Percentiles rank a stretch among this genome's conserved stretches.
phyloP scores from a whole-genome alignment of 108 stramenopile species.

The Fistulifera solaris region DNA sequence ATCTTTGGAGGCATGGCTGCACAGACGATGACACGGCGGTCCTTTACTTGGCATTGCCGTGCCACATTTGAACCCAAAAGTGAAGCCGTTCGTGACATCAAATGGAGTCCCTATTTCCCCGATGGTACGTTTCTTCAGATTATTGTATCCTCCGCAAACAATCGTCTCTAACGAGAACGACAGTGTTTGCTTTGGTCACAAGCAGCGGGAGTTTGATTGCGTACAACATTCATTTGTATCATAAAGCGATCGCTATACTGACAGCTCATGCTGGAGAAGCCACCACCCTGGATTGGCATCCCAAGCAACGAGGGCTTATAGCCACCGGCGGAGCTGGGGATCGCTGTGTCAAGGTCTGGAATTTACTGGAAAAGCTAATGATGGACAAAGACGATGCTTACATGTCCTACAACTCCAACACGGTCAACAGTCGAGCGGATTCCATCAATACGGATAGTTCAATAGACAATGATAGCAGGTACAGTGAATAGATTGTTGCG shows the following conservation, averaged over 20 bases:
- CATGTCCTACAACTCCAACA: constrained; percentile 21
- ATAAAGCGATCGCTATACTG: constrained; percentile 42
- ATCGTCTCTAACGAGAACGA: not conserved
- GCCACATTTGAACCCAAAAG: constrained; percentile 62
- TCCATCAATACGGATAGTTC: constrained; percentile 20
- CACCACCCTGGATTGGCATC: constrained; percentile 78
- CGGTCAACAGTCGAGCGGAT: constrained; percentile 22
- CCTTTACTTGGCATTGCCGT: constrained; percentile 41
- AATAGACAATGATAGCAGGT: constrained; percentile 15
- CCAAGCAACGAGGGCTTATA: constrained; percentile 42
- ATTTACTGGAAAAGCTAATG: constrained; percentile 2
- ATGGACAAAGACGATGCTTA: constrained; percentile 13
- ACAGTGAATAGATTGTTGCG: not conserved
- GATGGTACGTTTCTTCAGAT: constrained; percentile 20
- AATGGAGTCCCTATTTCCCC: constrained; percentile 60
- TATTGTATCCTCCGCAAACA: not conserved
- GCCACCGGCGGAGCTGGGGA: constrained; percentile 78
- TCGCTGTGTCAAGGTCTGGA: constrained; percentile 50
- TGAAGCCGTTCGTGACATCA: constrained; percentile 74
- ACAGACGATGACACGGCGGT: constrained; percentile 8
- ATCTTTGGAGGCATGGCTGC: constrained; percentile 5
- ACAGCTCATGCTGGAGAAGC: constrained; percentile 77
- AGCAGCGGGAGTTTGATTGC: constrained; percentile 58
- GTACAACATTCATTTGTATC: constrained; percentile 51
- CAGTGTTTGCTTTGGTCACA: constrained; percentile 72